Evolutionary conservation across 176 grass and related monocot species (phyloP).

Genomic region (Cenchrus purpureus): DNA sequence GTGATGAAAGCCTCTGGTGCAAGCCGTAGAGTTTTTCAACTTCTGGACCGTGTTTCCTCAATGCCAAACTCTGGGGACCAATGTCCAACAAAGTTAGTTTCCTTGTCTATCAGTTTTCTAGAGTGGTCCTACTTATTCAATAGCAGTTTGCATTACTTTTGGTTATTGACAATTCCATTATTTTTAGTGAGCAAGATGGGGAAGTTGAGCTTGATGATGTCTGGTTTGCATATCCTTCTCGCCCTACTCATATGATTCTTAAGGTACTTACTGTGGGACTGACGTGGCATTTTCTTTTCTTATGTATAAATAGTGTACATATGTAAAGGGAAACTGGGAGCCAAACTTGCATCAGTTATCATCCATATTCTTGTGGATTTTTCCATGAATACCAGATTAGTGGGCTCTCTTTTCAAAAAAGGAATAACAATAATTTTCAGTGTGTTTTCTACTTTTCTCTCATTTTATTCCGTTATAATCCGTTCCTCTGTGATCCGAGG

Average conservation of each 20-base stretch:
- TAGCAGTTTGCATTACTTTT: conserved; percentile 16
- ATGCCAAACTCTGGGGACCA: conserved; percentile 73
- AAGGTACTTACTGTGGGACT: conserved; percentile 60
- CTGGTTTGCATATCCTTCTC: conserved; percentile 99
- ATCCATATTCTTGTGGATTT: conserved; percentile 3
- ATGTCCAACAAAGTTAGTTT: conserved; percentile 72
- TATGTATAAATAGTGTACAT: conserved; percentile 15
- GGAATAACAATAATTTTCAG: background rate
- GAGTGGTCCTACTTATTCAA: conserved; percentile 30
- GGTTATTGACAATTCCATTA: conserved; percentile 34
- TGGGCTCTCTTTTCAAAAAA: background rate
- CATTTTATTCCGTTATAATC: background rate
- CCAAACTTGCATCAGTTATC: conserved; percentile 22
- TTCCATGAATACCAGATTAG: background rate
- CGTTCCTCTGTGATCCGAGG: background rate
- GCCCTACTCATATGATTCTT: conserved; percentile 96
- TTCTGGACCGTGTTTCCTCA: conserved; percentile 83
- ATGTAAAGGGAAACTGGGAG: background rate
- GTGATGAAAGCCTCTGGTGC: conserved; percentile 98
- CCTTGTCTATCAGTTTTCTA: conserved; percentile 24
- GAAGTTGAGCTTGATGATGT: conserved; percentile 95
- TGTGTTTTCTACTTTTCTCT: background rate
- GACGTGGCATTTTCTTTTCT: background rate
- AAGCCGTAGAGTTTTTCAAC: conserved; percentile 94
- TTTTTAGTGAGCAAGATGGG: conserved; percentile 74